A percentile compares a stretch with the other conserved stretches of the same genome.
These are phyloP conservation scores for Phytomonas francai DNA, from an alignment of 208 protist genomes.

Conservation along the genomic window DNA sequence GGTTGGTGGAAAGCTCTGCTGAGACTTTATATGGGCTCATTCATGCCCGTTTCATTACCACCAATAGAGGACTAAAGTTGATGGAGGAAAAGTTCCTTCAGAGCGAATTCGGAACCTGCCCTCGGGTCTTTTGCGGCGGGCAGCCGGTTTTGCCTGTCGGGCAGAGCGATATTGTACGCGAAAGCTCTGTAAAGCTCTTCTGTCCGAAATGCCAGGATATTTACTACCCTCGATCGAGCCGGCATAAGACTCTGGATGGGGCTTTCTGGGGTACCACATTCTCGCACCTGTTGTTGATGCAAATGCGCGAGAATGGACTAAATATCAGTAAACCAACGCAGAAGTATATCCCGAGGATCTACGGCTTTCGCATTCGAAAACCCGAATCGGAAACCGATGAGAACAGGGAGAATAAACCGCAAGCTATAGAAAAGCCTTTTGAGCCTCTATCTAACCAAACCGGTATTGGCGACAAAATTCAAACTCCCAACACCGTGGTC, in stretches of 20 bases:
- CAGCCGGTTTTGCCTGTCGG: slow-evolving; percentile 95
- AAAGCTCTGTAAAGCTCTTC: slow-evolving; percentile 94
- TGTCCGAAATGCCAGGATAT: slow-evolving; percentile 97
- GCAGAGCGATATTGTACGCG: slow-evolving; percentile 90
- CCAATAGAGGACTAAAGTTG: slow-evolving; percentile 89
- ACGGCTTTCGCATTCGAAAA: slow-evolving; percentile 94
- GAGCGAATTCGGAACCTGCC: slow-evolving; percentile 95
- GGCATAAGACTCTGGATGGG: slow-evolving; percentile 93
- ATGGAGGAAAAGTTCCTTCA: slow-evolving; percentile 97
- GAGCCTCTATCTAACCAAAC: too few relatives aligned
- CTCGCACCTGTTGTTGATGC: slow-evolving; percentile 90
- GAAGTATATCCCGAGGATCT: slow-evolving; percentile 95
- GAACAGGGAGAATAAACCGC: background rate
- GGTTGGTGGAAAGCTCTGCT: slow-evolving; percentile 92
- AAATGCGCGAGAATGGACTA: slow-evolving; percentile 55
- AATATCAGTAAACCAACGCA: slow-evolving; percentile 43
- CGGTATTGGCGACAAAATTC: background rate
- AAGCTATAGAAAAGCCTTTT: too few relatives aligned
- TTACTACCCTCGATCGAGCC: slow-evolving; percentile 91
- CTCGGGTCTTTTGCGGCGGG: slow-evolving; percentile 93
- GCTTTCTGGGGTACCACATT: slow-evolving; percentile 98
- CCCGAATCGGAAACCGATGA: slow-evolving; percentile 12
- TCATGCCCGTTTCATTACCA: slow-evolving; percentile 98
- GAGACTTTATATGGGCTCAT: slow-evolving; percentile 98
- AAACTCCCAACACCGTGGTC: too few relatives aligned